Percentiles rank a stretch among this genome's conserved stretches.
Conservation (phyloP, 306 rosid species). For the Datisca glomerata region DNA sequence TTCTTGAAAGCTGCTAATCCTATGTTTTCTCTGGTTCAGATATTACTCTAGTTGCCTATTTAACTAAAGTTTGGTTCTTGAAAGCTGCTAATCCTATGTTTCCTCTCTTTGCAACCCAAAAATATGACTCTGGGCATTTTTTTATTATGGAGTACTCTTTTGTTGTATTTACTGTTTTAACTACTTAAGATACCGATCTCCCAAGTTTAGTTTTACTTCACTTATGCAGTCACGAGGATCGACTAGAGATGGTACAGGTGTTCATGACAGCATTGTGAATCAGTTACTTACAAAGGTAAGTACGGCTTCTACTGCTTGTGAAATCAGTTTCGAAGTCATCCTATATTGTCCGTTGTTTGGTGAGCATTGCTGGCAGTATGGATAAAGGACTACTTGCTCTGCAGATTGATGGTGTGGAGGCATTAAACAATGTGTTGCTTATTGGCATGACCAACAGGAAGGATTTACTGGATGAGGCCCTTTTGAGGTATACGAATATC, state of each 20-base stretch:
- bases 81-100: too few species aligned
- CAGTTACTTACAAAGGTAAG: conserved; percentile 97
- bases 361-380: conserved; percentile 9
- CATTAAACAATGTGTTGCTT: conserved; percentile 91
- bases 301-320: conserved; percentile 8
- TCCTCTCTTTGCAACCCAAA: too few species aligned
- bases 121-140: too few species aligned
- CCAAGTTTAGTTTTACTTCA: too few species aligned
- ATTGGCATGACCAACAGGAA: conserved; percentile 99
- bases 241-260: conserved; percentile 96
- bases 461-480: conserved; percentile 98
- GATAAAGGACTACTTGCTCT: conserved; percentile 21
- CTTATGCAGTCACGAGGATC: conserved; percentile 95
- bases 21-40: too few species aligned
- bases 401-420: conserved; percentile 99
- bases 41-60: too few species aligned
- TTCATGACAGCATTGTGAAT: conserved; percentile 96
- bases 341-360: neutral
- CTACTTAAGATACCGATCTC: too few species aligned
- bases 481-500: conserved; percentile 45
- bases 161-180: too few species aligned
- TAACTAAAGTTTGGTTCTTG: too few species aligned
- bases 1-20: too few species aligned
- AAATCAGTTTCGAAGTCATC: neutral
- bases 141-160: too few species aligned